These are phyloP conservation scores for Lichtheimia corymbifera DNA, from an alignment of 371 early-diverging fungal species.

Conservation along the genomic window DNA sequence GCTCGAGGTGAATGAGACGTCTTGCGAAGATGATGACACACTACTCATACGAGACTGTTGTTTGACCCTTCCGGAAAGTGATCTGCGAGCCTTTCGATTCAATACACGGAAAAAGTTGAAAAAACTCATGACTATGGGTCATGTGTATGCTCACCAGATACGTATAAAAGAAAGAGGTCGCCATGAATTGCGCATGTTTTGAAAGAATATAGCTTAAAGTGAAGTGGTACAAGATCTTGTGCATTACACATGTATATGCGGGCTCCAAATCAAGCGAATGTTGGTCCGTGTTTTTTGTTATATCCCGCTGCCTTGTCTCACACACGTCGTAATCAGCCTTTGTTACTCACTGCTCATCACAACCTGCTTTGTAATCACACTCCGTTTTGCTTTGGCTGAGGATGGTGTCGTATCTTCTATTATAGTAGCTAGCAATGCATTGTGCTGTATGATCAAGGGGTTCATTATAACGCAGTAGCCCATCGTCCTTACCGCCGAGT, in stretches of 20 bases:
- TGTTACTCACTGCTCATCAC: too few relatives aligned
- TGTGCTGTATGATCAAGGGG: too few relatives aligned
- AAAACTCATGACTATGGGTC: not conserved
- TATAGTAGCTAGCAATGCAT: too few relatives aligned
- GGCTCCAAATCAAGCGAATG: not conserved
- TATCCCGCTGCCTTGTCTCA: too few relatives aligned
- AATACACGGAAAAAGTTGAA: not conserved
- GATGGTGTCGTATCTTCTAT: too few relatives aligned
- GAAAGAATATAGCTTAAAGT: not conserved
- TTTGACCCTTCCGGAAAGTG: not conserved
- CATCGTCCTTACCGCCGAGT: too few relatives aligned
- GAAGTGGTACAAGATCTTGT: not conserved
- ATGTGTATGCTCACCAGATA: not conserved
- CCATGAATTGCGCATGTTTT: not conserved
- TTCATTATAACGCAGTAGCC: too few relatives aligned
- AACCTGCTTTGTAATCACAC: too few relatives aligned
- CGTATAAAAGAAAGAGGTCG: not conserved
- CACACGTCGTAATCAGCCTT: too few relatives aligned
- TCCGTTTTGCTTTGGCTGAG: too few relatives aligned
- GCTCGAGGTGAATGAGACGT: not conserved
- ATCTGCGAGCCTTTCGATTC: not conserved
- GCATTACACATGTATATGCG: not conserved
- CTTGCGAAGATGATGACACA: not conserved
- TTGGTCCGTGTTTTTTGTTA: not conserved
- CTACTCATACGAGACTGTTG: not conserved